Conservation (phyloP, 495 filamentous ascomycete genomes). For the Penicillium daleae region DNA sequence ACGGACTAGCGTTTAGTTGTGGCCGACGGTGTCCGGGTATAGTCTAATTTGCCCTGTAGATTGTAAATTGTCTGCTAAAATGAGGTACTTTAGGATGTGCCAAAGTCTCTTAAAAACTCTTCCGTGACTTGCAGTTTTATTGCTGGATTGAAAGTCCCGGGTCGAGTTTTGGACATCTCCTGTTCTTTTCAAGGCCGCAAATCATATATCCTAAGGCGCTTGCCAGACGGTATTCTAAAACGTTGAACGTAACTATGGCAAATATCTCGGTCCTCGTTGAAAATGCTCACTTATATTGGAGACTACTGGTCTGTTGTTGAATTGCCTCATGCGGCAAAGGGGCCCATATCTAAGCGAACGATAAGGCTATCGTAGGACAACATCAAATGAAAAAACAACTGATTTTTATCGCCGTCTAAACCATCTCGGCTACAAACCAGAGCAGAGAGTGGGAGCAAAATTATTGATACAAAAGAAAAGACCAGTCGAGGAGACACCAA, state of each 20-base stretch:
- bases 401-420: not conserved
- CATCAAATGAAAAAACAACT: not conserved
- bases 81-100: not conserved
- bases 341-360: not conserved
- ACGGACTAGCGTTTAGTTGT: not conserved
- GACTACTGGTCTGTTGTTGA: not conserved
- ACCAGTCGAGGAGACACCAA: conserved; percentile 13
- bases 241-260: no score
- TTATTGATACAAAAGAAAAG: conserved; percentile 29
- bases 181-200: no score
- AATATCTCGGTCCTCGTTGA: not conserved
- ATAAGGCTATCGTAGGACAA: not conserved
- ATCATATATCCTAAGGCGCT: no score
- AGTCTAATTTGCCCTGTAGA: not conserved
- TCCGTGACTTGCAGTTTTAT: no score
- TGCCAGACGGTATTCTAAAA: no score
- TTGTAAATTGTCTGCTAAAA: not conserved
- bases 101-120: no score
- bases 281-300: no score
- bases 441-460: conserved; percentile 10
- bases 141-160: no score
- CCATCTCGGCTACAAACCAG: conserved; percentile 8
- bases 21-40: not conserved
- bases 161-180: no score
- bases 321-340: not conserved